Evolutionary conservation across 225 moss, liverwort and hornwort species (phyloP).

Genomic region (Polytrichum commune): DNA sequence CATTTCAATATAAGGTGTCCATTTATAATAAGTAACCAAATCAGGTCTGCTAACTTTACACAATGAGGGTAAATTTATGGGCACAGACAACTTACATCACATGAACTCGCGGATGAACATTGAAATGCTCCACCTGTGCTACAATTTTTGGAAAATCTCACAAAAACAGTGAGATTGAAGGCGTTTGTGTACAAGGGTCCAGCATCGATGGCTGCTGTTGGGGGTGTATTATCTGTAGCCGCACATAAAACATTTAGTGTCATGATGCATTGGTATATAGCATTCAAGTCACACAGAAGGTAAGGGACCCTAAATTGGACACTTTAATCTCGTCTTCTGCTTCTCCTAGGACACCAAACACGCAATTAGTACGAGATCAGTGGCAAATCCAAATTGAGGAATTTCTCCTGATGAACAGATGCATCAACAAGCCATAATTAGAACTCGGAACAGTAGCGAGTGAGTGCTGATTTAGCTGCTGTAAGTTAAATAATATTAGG

Average conservation of each 20-base stretch:
- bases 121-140: conserved; percentile 41
- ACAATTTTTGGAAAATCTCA: conserved; percentile 70
- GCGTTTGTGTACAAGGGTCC: conserved; percentile 62
- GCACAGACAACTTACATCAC: conserved; percentile 43
- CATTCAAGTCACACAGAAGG: not conserved
- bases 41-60: not conserved
- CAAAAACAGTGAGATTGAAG: conserved; percentile 52
- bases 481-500: no score
- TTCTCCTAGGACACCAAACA: not conserved
- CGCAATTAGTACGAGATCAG: not conserved
- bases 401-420: no score
- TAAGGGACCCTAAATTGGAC: no score
- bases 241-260: not conserved
- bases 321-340: no score
- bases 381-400: not conserved
- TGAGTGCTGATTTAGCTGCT: no score
- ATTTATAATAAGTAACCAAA: no score
- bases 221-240: conserved; percentile 57
- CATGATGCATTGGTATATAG: not conserved
- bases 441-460: no score
- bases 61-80: not conserved
- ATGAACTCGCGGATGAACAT: conserved; percentile 34
- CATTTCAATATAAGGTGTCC: no score
- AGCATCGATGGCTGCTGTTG: conserved; percentile 59
- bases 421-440: no score